These are phyloP conservation scores for Cutaneotrichosporon sp. DNA, from an alignment of 1,284 basidiomycete genomes.

Conservation along the genomic window DNA sequence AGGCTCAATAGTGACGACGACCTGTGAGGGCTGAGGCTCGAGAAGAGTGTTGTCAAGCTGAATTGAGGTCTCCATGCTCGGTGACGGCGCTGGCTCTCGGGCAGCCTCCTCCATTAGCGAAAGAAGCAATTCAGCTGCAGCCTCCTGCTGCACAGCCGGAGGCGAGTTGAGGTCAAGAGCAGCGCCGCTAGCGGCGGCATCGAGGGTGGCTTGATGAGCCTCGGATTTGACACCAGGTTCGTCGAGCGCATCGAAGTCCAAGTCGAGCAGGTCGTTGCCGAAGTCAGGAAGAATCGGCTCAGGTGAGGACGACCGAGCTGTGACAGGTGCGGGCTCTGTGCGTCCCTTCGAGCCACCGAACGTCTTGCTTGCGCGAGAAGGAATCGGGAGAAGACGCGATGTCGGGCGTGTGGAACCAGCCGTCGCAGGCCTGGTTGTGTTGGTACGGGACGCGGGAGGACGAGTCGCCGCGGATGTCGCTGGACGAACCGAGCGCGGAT, in stretches of 20 bases:
- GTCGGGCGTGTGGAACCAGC: neutral
- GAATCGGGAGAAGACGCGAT: neutral
- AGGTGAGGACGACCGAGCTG: neutral
- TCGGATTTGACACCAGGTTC: neutral
- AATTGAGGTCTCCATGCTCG: no score
- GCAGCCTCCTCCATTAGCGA: no score
- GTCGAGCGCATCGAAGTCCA: constrained; percentile 15
- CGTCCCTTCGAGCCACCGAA: neutral
- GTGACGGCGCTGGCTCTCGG: no score
- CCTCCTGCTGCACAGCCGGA: no score
- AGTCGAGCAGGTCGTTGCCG: constrained; percentile 7
- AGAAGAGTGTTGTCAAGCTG: no score
- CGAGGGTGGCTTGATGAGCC: neutral
- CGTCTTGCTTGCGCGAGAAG: neutral
- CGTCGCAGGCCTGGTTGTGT: no score
- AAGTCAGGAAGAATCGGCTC: neutral
- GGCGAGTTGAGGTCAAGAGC: no score
- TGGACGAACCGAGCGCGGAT: neutral
- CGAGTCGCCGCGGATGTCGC: neutral
- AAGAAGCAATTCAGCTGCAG: no score
- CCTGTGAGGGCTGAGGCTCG: no score
- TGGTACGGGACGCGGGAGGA: neutral
- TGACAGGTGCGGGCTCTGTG: neutral
- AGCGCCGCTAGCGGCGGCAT: neutral
- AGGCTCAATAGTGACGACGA: no score